These are phyloP conservation scores for Ustilago sp. DNA, from an alignment of 1,284 basidiomycete species.

Conservation along the genomic window DNA sequence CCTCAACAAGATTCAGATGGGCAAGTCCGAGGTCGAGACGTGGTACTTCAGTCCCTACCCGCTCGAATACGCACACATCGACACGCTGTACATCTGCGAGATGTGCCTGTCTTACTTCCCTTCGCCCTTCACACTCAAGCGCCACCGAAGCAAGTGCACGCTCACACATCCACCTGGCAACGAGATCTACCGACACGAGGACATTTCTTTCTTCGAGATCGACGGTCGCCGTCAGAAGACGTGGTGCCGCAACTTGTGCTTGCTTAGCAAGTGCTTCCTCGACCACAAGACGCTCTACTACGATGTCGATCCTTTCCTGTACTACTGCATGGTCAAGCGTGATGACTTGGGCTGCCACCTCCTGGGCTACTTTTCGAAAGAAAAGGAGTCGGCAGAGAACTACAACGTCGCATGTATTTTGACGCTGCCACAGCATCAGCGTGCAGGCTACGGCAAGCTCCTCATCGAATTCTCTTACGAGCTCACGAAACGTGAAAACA, in stretches of 20 bases:
- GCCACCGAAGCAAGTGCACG: constrained; percentile 91
- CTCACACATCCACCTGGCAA: constrained; percentile 97
- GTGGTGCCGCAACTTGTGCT: constrained; percentile 96
- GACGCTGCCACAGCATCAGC: constrained; percentile 96
- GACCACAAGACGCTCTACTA: constrained; percentile 99
- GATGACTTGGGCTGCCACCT: constrained; percentile 92
- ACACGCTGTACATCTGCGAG: constrained; percentile 96
- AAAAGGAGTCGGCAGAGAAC: constrained; percentile 96
- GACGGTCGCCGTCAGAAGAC: constrained; percentile 95
- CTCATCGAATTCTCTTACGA: constrained; percentile 99
- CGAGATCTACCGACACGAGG: constrained; percentile 97
- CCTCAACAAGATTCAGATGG: constrained; percentile 94
- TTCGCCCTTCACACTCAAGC: constrained; percentile 50
- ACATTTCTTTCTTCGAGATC: constrained; percentile 97
- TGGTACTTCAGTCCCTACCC: constrained; percentile 99
- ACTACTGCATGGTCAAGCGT: constrained; percentile 93
- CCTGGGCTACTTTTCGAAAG: constrained; percentile 98
- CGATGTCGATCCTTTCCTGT: constrained; percentile 99
- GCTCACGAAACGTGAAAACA: constrained; percentile 93
- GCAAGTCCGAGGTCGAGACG: constrained; percentile 93
- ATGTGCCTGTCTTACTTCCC: constrained; percentile 77
- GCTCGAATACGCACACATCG: constrained; percentile 94
- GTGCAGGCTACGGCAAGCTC: constrained; percentile 92
- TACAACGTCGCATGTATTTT: constrained; percentile 99
- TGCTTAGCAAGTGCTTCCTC: constrained; percentile 97